phyloP scores from a whole-genome alignment of 2,329 filamentous ascomycete genomes.

The Microcera coccophila region DNA sequence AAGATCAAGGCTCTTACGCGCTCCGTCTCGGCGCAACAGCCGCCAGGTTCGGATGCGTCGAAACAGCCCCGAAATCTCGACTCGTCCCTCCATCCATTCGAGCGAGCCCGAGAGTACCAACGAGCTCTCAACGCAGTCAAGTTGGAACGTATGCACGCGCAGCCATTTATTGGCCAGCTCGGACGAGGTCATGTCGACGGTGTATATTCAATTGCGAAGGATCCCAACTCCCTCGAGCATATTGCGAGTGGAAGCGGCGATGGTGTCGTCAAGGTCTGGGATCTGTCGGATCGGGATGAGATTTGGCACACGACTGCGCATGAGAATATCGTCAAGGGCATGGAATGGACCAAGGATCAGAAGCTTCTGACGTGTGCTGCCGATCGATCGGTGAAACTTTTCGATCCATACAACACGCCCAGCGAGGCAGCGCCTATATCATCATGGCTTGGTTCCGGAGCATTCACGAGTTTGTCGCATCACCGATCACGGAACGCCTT shows the following conservation, averaged over 20 bases:
- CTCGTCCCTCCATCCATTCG: constrained; percentile 84
- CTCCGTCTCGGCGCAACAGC: constrained; percentile 60
- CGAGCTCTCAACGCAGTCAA: constrained; percentile 73
- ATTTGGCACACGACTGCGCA: constrained; percentile 78
- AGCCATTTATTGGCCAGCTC: constrained; percentile 75
- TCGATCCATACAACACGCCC: constrained; percentile 77
- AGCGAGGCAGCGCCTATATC: constrained; percentile 67
- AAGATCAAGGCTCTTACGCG: constrained; percentile 66
- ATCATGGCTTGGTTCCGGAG: constrained; percentile 78
- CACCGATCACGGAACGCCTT: constrained; percentile 77
- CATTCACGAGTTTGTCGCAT: constrained; percentile 80
- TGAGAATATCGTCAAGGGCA: constrained; percentile 87
- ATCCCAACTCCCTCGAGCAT: constrained; percentile 67
- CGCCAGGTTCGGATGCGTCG: constrained; percentile 61
- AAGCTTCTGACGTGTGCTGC: constrained; percentile 83
- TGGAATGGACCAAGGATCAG: constrained; percentile 83
- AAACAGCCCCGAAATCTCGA: constrained; percentile 71
- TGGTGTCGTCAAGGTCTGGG: constrained; percentile 91
- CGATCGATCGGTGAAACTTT: constrained; percentile 85
- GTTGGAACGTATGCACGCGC: constrained; percentile 82
- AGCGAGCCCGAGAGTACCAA: constrained; percentile 72
- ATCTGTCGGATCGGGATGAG: constrained; percentile 67
- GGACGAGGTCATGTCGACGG: constrained; percentile 91
- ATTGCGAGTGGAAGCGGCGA: constrained; percentile 85
- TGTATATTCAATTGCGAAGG: constrained; percentile 72